These are phyloP conservation scores for Apiotrichum sp. DNA, from an alignment of 1,284 basidiomycete genomes.

Conservation along the genomic window DNA sequence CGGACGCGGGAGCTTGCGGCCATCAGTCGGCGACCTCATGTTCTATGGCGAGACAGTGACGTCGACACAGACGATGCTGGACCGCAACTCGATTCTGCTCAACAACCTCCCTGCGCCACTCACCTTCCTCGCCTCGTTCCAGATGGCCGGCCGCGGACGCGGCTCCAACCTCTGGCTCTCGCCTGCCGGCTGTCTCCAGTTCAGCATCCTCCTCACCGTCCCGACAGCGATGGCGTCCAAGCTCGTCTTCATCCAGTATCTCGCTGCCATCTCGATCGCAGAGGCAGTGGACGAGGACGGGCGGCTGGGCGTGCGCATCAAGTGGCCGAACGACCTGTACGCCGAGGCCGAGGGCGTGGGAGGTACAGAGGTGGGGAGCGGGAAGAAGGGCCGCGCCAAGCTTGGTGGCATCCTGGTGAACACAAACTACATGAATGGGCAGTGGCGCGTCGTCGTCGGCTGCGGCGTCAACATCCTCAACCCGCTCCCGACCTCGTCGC, in stretches of 20 bases:
- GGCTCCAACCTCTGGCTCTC: slow-evolving; percentile 91
- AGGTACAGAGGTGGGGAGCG: slow-evolving; percentile 30
- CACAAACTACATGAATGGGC: slow-evolving; percentile 68
- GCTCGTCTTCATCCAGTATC: slow-evolving; percentile 92
- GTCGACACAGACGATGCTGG: slow-evolving; percentile 91
- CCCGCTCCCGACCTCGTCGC: slow-evolving; percentile 71
- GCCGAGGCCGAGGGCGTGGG: slow-evolving; percentile 52
- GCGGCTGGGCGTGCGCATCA: slow-evolving; percentile 62
- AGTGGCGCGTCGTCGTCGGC: slow-evolving; percentile 74
- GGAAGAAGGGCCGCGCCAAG: slow-evolving; percentile 56
- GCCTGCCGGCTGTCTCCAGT: slow-evolving; percentile 79
- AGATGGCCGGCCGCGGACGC: slow-evolving; percentile 81
- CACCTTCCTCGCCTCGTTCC: slow-evolving; percentile 75
- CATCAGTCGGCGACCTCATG: slow-evolving; percentile 62
- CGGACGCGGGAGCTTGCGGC: slow-evolving; percentile 14
- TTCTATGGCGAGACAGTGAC: slow-evolving; percentile 86
- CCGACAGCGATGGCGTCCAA: slow-evolving; percentile 55
- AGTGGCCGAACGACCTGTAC: slow-evolving; percentile 99
- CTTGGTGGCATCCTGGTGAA: slow-evolving; percentile 88
- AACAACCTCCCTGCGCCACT: slow-evolving; percentile 62
- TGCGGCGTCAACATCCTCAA: slow-evolving; percentile 88
- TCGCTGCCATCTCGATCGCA: slow-evolving; percentile 82
- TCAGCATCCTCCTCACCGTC: slow-evolving; percentile 71
- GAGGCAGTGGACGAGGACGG: slow-evolving; percentile 61
- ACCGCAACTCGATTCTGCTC: slow-evolving; percentile 77